phyloP scores from a whole-genome alignment of 2,329 filamentous ascomycete species.

The Stagonosporopsis rhizophila region DNA sequence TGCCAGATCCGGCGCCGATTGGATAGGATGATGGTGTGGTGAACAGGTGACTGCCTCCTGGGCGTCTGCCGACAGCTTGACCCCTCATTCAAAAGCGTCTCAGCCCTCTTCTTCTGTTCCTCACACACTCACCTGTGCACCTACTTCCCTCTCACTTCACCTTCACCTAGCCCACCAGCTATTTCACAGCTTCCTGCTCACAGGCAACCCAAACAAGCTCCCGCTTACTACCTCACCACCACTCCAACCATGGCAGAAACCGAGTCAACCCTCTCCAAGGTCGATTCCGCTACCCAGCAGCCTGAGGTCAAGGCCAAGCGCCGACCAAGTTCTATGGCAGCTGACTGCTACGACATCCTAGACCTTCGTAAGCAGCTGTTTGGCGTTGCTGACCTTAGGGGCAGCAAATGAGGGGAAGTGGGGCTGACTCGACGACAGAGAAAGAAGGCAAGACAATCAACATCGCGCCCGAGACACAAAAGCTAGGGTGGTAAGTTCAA shows the following conservation, averaged over 20 bases:
- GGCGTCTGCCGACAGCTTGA: constrained; percentile 31
- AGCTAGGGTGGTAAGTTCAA: constrained; percentile 78
- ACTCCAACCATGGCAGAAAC: constrained; percentile 59
- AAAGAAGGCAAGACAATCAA: constrained; percentile 73
- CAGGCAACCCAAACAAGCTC: constrained; percentile 14
- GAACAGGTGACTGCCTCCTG: constrained; percentile 47
- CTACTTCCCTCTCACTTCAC: constrained; percentile 20
- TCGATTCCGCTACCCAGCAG: constrained; percentile 88
- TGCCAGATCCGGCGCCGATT: constrained; percentile 32
- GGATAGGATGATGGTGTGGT: constrained; percentile 40
- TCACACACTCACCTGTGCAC: constrained; percentile 36
- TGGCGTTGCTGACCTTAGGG: constrained; percentile 23
- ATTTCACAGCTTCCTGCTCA: constrained; percentile 20
- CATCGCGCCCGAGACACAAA: constrained; percentile 83
- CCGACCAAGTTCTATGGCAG: constrained; percentile 74
- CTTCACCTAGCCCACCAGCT: constrained; percentile 23
- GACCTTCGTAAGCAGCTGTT: constrained; percentile 73
- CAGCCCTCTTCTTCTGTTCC: constrained; percentile 32
- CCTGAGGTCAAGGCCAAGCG: constrained; percentile 66
- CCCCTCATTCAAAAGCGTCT: constrained; percentile 46
- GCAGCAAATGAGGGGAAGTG: constrained; percentile 35
- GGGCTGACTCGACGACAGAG: constrained; percentile 62
- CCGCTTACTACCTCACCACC: constrained; percentile 16
- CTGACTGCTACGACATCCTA: constrained; percentile 81
- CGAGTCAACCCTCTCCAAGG: constrained; percentile 72